These are phyloP conservation scores for Fistulifera solaris DNA, from an alignment of 108 stramenopile species.

Conservation along the genomic window DNA sequence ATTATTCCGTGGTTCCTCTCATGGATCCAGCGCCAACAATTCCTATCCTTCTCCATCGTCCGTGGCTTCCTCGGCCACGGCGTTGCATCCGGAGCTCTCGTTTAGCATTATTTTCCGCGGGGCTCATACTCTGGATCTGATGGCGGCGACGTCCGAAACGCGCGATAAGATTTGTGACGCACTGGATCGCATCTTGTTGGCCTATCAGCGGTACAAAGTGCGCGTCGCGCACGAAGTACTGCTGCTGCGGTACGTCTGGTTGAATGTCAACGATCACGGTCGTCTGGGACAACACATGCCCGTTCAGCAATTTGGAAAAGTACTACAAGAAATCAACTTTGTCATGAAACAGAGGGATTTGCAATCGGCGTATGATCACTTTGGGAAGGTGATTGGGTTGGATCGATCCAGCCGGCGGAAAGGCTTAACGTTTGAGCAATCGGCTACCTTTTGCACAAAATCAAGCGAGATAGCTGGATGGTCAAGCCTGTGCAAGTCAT, in stretches of 20 bases:
- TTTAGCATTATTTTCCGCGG: conserved; percentile 79
- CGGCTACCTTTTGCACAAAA: conserved; percentile 71
- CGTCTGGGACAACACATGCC: conserved; percentile 25
- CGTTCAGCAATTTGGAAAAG: conserved; percentile 29
- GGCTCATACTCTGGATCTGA: conserved; percentile 64
- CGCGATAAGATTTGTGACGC: conserved; percentile 61
- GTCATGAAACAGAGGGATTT: conserved; percentile 42
- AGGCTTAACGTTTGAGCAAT: conserved; percentile 79
- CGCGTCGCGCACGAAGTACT: conserved; percentile 70
- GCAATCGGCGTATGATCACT: conserved; percentile 45
- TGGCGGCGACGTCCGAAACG: conserved; percentile 33
- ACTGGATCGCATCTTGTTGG: conserved; percentile 39
- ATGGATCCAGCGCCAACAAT: not conserved
- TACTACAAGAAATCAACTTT: conserved; percentile 59
- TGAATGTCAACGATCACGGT: conserved; percentile 30
- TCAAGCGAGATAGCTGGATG: conserved; percentile 77
- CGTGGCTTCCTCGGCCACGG: conserved; percentile 9
- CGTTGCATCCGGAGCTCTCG: conserved; percentile 41
- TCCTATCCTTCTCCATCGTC: not conserved
- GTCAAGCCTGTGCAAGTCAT: conserved; percentile 55
- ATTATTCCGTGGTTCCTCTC: not conserved
- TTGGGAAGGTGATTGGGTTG: conserved; percentile 56
- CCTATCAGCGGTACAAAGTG: conserved; percentile 50
- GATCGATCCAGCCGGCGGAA: conserved; percentile 35
- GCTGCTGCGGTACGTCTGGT: conserved; percentile 72